Base-by-base conservation (phyloP, 306 rosid genomes). In the Gynostemma pentaphyllum region DNA sequence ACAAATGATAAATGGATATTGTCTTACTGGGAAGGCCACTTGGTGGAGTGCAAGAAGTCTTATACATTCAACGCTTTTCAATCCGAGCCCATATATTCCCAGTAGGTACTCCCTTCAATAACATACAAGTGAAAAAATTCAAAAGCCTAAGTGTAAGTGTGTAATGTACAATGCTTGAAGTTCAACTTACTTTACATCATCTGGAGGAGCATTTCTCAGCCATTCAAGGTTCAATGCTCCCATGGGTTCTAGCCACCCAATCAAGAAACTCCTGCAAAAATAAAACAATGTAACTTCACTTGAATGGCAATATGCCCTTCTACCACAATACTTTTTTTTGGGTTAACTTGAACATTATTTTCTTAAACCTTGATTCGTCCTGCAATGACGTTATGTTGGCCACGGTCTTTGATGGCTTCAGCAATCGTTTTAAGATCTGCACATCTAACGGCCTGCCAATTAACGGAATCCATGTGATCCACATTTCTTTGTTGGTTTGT, bases 21-120 rank as follows among this genome's bases (percentile, higher is more conserved):
- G 12, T 11, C 81, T 73, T 78, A 87, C 97, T 1, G 90, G 94
- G 36, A 90, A 90, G 30, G 94, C 88, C 23, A 14, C 18, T 18
- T 90, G 81, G n/a, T 70, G 76, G 24, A 87, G 88, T 55, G 88
- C 16, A 47, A 90, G 73, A 65, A 90, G 97, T 2, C 96, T 75
- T 39, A 83, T 63, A 4, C 97, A 90, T 53, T 90, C 94, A 1
- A 85, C 79, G 59, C 95, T 90, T 73, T 90, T 90, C 68, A 87
- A 62, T 23, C 95, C 95, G 26, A 90, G n/a, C 18, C 94, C 95
- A n/a, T 72, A 9, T 21, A 79, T 67, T 14, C 52, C 49, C 27
- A 80, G 52, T 12, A 87, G 76, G 52, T 76, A 90, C 23, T 78
- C 76, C 78, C 97, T 90, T 7, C 46, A 56, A 62, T 7, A 44